Evolutionary conservation across 495 filamentous ascomycete genomes (phyloP), one percentile per base, ranked within the genome.

Genomic region (Bacidia gigantensis): DNA sequence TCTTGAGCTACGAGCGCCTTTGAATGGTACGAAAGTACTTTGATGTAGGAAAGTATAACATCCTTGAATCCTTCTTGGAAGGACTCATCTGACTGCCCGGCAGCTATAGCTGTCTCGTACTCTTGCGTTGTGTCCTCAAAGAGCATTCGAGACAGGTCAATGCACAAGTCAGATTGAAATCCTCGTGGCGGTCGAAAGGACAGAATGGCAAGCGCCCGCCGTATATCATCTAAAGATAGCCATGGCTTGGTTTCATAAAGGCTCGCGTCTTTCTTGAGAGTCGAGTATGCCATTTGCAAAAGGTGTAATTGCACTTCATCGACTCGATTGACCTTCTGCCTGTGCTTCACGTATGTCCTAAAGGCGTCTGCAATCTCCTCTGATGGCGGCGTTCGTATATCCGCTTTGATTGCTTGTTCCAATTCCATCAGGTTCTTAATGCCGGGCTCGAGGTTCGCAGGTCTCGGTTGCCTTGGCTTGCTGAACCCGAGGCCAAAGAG

Each of bases 291-390:
- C 2, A 65, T 62, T 14, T 72, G 55, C 32, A 78, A 69, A 49
- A 80, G 67, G 17, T 67, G 61, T 10, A 81, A 83, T 60, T 94
- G 82, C 26, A 79, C 78, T 20, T 77, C 72, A 53, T 81, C 85
- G 22, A 90, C 64, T 1, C 1, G 68, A 60, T 17, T 63, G 41
- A 17, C 14, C 61, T 44, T 66, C 63, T 12, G 67, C 59, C 56
- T 83, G 80, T 43, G 70, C 66, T 5, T 66, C 64, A 48, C 92
- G 77, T 54, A 93, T 86, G 3, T 71, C 66, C 47, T 69, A 57
- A 84, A 84, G 21, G 83, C 86, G 21, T 70, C 65, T 0, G 76
- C 65, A 0, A 94, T 62, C n/a, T 81, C 73, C 23, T 72, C 60
- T 11, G 67, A 66, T 11, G 76, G 64, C 20, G 85, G 87, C 7